A percentile compares a stretch with the other conserved stretches of the same genome.
phyloP scores from a whole-genome alignment of 768 basidiomycete species.

The Suillus paluster region DNA sequence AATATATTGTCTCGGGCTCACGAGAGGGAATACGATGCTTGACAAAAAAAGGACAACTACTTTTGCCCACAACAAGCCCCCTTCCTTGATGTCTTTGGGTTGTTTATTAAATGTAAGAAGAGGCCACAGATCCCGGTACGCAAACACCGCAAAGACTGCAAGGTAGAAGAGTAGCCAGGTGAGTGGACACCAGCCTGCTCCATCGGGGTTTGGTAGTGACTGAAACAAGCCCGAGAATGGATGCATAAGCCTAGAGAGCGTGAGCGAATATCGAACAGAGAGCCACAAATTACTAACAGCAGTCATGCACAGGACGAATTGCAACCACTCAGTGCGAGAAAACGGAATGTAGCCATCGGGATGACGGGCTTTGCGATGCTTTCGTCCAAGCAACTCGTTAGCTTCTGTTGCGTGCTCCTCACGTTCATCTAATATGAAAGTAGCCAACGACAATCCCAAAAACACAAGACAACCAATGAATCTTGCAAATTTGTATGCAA shows the following conservation, averaged over 20 bases:
- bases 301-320: conserved; percentile 16
- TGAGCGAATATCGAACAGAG: background rate
- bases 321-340: conserved; percentile 9
- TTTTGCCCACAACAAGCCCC: conserved; percentile 57
- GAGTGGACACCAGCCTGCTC: conserved; percentile 35
- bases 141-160: conserved; percentile 51
- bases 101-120: conserved; percentile 54
- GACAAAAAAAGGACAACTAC: conserved; percentile 48
- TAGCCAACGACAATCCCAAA: conserved; percentile 20
- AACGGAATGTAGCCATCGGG: conserved; percentile 1
- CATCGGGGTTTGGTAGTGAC: conserved; percentile 36
- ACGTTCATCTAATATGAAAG: conserved; percentile 10
- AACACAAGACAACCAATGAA: conserved; percentile 25
- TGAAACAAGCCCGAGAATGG: conserved; percentile 44
- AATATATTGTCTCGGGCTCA: conserved; percentile 59
- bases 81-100: conserved; percentile 55
- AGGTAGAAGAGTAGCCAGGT: conserved; percentile 54
- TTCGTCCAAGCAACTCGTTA: background rate
- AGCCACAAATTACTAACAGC: conserved; percentile 15
- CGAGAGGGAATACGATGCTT: conserved; percentile 54
- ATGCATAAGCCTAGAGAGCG: conserved; percentile 42
- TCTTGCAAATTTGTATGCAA: conserved; percentile 25
- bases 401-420: background rate
- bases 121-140: conserved; percentile 65
- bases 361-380: background rate